These are phyloP conservation scores for Aspergillus neoniger DNA, from an alignment of 2,329 filamentous ascomycete species.

Conservation along the genomic window DNA sequence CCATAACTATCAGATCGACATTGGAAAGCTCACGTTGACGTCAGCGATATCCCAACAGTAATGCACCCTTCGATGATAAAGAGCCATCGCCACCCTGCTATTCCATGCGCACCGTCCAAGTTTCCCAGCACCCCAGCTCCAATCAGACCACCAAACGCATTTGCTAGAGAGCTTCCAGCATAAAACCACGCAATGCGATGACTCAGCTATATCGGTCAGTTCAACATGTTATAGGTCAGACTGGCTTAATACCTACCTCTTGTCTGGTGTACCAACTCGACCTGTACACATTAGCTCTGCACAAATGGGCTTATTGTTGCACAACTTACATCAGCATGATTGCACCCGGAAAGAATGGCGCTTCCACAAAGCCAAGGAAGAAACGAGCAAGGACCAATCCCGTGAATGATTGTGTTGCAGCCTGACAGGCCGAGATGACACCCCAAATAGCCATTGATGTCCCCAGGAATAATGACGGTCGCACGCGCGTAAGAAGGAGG, in stretches of 20 bases:
- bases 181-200: slow-evolving; percentile 53
- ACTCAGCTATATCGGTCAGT: slow-evolving; percentile 43
- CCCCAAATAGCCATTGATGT: slow-evolving; percentile 41
- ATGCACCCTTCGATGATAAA: slow-evolving; percentile 44
- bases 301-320: background rate
- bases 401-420: slow-evolving; percentile 42
- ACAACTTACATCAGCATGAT: slow-evolving; percentile 55
- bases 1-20: too few species aligned
- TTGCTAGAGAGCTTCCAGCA: slow-evolving; percentile 51
- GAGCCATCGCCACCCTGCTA: slow-evolving; percentile 40
- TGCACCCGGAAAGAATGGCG: slow-evolving; percentile 62
- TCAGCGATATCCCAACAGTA: slow-evolving; percentile 41
- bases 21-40: slow-evolving; percentile 30
- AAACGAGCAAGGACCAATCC: slow-evolving; percentile 46
- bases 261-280: slow-evolving; percentile 69
- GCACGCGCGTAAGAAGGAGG: slow-evolving; percentile 56
- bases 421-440: slow-evolving; percentile 36
- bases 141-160: slow-evolving; percentile 55
- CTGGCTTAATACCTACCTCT: slow-evolving; percentile 35
- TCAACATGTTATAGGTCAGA: slow-evolving; percentile 37
- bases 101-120: slow-evolving; percentile 29
- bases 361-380: slow-evolving; percentile 43
- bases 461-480: slow-evolving; percentile 57
- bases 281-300: slow-evolving; percentile 17
- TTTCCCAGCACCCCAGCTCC: slow-evolving; percentile 53